These are phyloP conservation scores for Phyllosticta paracitricarpa DNA, from an alignment of 2,329 filamentous ascomycete genomes.

Conservation along the genomic window DNA sequence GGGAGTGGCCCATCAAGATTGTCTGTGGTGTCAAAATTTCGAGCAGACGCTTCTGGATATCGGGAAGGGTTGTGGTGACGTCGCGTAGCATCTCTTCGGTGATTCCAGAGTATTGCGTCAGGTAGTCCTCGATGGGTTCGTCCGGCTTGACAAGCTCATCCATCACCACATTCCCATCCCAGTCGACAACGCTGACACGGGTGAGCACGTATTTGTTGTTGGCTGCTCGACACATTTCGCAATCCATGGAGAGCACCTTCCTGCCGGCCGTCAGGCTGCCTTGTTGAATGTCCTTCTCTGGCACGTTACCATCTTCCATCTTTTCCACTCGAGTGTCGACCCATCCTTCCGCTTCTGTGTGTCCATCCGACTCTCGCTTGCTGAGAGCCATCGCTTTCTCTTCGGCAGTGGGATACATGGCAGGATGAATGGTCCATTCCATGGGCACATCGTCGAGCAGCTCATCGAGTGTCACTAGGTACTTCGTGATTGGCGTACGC, in stretches of 20 bases:
- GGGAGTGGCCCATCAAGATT: conserved; percentile 69
- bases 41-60: conserved; percentile 73
- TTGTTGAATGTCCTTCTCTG: conserved; percentile 61
- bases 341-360: conserved; percentile 58
- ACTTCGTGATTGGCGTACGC: conserved; percentile 72
- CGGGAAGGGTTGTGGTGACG: conserved; percentile 71
- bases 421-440: conserved; percentile 76
- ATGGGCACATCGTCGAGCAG: conserved; percentile 54
- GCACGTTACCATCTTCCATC: conserved; percentile 56
- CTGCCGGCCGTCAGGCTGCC: conserved; percentile 79
- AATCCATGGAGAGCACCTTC: conserved; percentile 74
- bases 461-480: conserved; percentile 62
- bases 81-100: conserved; percentile 73
- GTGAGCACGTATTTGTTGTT: conserved; percentile 74
- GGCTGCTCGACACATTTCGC: conserved; percentile 92
- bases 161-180: conserved; percentile 72
- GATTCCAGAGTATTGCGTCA: conserved; percentile 84
- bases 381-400: conserved; percentile 46
- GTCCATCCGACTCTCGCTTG: conserved; percentile 41
- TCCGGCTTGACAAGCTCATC: conserved; percentile 89
- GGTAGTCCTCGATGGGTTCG: conserved; percentile 81
- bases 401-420: conserved; percentile 50
- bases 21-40: conserved; percentile 60
- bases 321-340: conserved; percentile 62
- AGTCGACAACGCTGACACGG: conserved; percentile 75